Conservation (phyloP, 108 stramenopile species). For the Licmophora abbreviata region DNA sequence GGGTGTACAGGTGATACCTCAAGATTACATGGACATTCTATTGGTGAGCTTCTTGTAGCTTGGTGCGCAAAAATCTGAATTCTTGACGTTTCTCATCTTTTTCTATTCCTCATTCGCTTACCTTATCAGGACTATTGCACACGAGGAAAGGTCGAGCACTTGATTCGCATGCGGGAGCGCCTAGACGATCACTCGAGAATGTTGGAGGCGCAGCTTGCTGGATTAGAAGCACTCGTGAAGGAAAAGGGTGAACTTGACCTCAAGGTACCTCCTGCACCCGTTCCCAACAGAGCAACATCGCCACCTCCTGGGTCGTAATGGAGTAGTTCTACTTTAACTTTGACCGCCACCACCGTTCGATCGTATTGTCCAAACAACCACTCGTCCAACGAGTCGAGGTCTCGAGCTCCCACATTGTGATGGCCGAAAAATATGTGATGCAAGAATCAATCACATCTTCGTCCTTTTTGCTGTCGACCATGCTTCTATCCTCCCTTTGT, state of each 20-base stretch:
- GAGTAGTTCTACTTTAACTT: too few relatives aligned
- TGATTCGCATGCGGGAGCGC: slow-evolving; percentile 83
- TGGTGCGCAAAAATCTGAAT: neutral
- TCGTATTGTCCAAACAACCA: too few relatives aligned
- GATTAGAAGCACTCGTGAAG: slow-evolving; percentile 56
- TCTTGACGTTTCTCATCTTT: neutral
- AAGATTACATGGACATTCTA: slow-evolving; percentile 66
- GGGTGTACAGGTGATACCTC: slow-evolving; percentile 47
- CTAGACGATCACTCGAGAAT: slow-evolving; percentile 76
- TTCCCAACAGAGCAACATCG: too few relatives aligned
- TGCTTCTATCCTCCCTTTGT: slow-evolving; percentile 13
- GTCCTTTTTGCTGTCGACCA: too few relatives aligned
- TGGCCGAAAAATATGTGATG: too few relatives aligned
- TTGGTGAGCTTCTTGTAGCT: slow-evolving; percentile 16
- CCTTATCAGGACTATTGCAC: slow-evolving; percentile 57
- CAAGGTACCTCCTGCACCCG: slow-evolving; percentile 30
- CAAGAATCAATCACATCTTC: too few relatives aligned
- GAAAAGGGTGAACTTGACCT: slow-evolving; percentile 50
- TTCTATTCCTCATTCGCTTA: too few relatives aligned
- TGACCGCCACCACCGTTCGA: too few relatives aligned
- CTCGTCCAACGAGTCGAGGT: too few relatives aligned
- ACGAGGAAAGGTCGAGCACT: slow-evolving; percentile 81
- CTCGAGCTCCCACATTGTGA: too few relatives aligned
- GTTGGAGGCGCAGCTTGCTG: slow-evolving; percentile 74
- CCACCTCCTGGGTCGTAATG: too few relatives aligned